These are phyloP conservation scores for Penicillium sp. DNA, from an alignment of 2,329 filamentous ascomycete species.

Conservation along the genomic window DNA sequence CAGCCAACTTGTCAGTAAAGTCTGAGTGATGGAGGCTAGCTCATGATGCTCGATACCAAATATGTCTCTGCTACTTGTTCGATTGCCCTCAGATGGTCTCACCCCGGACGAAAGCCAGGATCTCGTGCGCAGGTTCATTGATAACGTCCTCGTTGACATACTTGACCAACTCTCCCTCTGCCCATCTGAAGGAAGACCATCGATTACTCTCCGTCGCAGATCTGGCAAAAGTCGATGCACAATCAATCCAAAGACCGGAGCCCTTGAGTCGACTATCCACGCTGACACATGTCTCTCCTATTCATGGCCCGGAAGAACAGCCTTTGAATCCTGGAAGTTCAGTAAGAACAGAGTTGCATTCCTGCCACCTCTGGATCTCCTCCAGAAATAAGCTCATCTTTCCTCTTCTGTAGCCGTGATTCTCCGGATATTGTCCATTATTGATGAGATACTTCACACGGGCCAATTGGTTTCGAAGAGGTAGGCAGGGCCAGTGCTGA, in stretches of 20 bases:
- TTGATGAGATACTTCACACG: constrained; percentile 47
- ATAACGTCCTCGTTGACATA: constrained; percentile 20
- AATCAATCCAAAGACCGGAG: constrained; percentile 26
- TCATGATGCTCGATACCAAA: background rate
- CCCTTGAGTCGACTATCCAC: constrained; percentile 21
- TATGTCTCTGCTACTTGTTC: constrained; percentile 1
- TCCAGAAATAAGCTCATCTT: background rate
- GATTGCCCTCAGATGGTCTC: background rate
- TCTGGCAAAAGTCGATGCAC: constrained; percentile 16
- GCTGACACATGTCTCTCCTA: constrained; percentile 28
- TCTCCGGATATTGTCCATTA: constrained; percentile 50
- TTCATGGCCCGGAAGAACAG: constrained; percentile 51
- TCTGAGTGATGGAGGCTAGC: no score
- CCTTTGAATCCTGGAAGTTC: constrained; percentile 52
- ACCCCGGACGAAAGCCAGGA: constrained; percentile 6
- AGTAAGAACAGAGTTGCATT: constrained; percentile 18
- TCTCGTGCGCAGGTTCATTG: constrained; percentile 27
- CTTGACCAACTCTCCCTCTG: constrained; percentile 21
- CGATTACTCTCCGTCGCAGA: constrained; percentile 27
- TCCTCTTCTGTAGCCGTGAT: constrained; percentile 43
- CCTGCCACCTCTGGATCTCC: no score
- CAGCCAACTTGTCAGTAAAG: no score
- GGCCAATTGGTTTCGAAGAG: constrained; percentile 52
- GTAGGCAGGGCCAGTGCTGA: constrained; percentile 28
- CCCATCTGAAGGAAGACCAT: constrained; percentile 23